Percentiles rank a stretch among this genome's conserved stretches.
phyloP scores from a whole-genome alignment of 139 green algal species.

The Chlorella sp. region DNA sequence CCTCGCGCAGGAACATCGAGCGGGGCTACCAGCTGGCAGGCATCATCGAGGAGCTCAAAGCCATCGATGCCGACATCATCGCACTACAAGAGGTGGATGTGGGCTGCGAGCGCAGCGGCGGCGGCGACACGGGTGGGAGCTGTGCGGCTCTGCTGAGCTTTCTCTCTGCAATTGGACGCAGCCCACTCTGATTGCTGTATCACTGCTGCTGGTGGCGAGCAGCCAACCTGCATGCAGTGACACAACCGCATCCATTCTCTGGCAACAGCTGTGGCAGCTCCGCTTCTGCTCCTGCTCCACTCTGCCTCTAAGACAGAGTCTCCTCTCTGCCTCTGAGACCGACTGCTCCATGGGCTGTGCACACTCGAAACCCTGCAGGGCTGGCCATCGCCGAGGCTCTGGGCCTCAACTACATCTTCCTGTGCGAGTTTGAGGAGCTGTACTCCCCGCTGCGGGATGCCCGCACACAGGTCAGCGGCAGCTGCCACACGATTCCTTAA shows the following conservation, averaged over 20 bases:
- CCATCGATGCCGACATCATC: slow-evolving; percentile 77
- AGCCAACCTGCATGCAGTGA: too few species aligned
- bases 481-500: too few species aligned
- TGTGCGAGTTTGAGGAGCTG: slow-evolving; percentile 91
- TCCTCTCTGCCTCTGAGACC: not conserved
- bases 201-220: too few species aligned
- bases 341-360: not conserved
- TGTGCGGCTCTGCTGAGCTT: not conserved
- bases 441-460: slow-evolving; percentile 48
- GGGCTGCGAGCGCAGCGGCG: slow-evolving; percentile 73
- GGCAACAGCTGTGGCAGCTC: too few species aligned
- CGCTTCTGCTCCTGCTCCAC: too few species aligned
- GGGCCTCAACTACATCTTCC: slow-evolving; percentile 74
- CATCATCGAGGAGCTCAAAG: slow-evolving; percentile 73
- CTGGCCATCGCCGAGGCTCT: slow-evolving; percentile 73
- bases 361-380: slow-evolving; percentile 37
- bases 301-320: not conserved
- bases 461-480: slow-evolving; percentile 14
- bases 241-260: too few species aligned
- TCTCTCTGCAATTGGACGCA: too few species aligned
- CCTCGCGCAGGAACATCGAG: slow-evolving; percentile 81
- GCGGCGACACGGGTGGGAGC: slow-evolving; percentile 40
- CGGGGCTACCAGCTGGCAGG: slow-evolving; percentile 83
- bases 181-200: too few species aligned
- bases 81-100: slow-evolving; percentile 87